These are phyloP conservation scores for Phytophthora melonis DNA, from an alignment of 352 stramenopile species.

Conservation along the genomic window DNA sequence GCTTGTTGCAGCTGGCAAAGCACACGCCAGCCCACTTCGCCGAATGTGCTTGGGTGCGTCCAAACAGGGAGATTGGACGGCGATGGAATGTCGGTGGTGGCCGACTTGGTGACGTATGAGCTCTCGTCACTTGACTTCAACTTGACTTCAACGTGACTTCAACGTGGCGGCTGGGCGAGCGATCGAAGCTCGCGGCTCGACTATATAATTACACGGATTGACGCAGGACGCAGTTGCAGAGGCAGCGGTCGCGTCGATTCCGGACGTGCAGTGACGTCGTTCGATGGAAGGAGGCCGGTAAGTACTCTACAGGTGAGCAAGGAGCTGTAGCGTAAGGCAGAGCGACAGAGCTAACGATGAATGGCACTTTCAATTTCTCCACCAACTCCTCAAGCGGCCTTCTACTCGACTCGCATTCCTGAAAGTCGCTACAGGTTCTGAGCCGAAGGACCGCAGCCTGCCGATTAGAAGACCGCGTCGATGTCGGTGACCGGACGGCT, in stretches of 20 bases:
- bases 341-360: neutral
- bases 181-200: neutral
- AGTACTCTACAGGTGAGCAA: neutral
- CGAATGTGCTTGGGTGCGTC: too few relatives aligned
- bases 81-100: neutral
- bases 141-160: neutral
- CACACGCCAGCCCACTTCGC: too few relatives aligned
- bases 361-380: neutral
- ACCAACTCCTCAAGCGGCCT: neutral
- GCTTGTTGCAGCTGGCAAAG: too few relatives aligned
- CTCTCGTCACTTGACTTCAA: neutral
- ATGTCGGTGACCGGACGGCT: conserved; percentile 18
- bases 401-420: conserved; percentile 2
- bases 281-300: neutral
- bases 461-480: conserved; percentile 16
- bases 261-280: neutral
- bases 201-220: neutral
- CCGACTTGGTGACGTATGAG: neutral
- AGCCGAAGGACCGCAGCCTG: conserved; percentile 10
- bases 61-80: neutral
- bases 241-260: neutral
- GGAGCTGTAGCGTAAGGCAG: neutral
- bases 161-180: neutral
- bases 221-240: neutral
- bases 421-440: conserved; percentile 5